Conservation (phyloP, 208 protist genomes). For the Leishmania turanica region DNA sequence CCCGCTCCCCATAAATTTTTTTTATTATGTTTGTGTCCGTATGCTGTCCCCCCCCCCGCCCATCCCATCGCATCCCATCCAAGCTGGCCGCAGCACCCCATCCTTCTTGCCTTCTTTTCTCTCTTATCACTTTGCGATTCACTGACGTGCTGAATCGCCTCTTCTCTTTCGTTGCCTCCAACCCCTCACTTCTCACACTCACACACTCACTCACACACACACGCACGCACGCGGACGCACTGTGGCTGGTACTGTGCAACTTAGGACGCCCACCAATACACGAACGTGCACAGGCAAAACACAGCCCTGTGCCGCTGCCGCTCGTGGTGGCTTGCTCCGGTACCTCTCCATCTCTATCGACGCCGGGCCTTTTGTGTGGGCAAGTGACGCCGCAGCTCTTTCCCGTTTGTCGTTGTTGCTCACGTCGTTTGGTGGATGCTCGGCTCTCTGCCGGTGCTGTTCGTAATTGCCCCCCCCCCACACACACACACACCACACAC, state of each 20-base stretch:
- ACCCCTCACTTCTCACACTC: no score
- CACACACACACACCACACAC: neutral
- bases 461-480: neutral
- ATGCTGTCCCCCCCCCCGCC: neutral
- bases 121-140: neutral
- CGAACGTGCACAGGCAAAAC: neutral
- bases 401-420: no score
- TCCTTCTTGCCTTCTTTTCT: neutral
- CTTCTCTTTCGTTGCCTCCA: neutral
- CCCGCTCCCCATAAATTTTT: neutral
- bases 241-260: neutral
- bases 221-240: neutral
- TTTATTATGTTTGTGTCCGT: neutral
- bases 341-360: neutral
- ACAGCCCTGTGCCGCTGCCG: neutral
- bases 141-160: neutral
- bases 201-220: neutral
- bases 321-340: neutral
- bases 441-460: neutral
- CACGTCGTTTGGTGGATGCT: neutral
- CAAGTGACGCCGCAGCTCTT: neutral
- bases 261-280: neutral
- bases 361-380: neutral
- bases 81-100: neutral
- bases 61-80: neutral